These are phyloP conservation scores for Pseudocercospora vitis DNA, from an alignment of 2,329 filamentous ascomycete species.

Conservation along the genomic window DNA sequence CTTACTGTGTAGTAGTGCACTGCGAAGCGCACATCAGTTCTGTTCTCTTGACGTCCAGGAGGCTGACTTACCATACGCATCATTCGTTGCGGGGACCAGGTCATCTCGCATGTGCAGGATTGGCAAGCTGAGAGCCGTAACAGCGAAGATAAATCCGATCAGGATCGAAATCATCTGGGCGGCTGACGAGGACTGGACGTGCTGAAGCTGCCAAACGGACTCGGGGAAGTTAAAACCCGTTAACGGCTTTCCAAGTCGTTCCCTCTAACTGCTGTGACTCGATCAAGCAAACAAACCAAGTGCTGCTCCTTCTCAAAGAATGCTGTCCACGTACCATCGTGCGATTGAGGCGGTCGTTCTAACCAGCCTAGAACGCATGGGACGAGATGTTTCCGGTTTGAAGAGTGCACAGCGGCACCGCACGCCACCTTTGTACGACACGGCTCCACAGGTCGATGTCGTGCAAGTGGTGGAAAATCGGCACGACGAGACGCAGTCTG, in stretches of 20 bases:
- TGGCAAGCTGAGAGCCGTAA: background rate
- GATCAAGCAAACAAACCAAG: background rate
- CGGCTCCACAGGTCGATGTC: background rate
- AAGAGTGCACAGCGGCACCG: background rate
- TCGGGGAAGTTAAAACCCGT: too few species aligned
- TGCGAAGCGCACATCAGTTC: background rate
- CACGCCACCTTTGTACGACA: constrained; percentile 1
- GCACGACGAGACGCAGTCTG: background rate
- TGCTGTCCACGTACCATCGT: background rate
- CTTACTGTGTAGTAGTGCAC: constrained; percentile 3
- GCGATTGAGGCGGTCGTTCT: background rate
- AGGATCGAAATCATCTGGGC: background rate
- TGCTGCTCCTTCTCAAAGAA: background rate
- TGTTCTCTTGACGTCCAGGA: background rate
- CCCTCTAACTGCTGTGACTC: background rate
- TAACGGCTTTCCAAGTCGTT: too few species aligned
- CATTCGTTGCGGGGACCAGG: background rate
- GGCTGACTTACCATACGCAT: background rate
- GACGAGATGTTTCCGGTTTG: background rate
- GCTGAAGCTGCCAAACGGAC: background rate
- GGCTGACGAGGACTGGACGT: background rate
- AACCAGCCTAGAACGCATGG: too few species aligned
- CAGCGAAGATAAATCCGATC: background rate
- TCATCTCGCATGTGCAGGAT: background rate
- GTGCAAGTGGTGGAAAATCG: background rate